Base-by-base conservation (phyloP, 1,139 yeast species). In the Lodderomyces pseudojiufengensis region DNA sequence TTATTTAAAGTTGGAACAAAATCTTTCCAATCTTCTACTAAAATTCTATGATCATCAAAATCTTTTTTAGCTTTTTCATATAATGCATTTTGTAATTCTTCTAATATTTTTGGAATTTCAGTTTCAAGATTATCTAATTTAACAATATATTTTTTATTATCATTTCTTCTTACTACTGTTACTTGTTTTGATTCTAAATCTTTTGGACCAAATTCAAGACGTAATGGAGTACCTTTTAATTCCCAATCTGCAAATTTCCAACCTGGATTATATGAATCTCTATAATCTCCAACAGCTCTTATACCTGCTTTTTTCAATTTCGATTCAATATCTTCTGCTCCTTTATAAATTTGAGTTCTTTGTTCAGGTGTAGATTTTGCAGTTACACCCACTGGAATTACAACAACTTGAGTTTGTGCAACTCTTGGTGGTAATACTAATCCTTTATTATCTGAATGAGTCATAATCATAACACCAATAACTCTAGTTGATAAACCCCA, bases 401-500 rank as follows among this genome's bases (percentile, higher is more conserved):
- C 83, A 39, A 88, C 95, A 42, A 80, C 90, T 70, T 94, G 99
- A 56, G 70, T 73, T 64, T 84, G 94, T 16, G 99, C 87, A 26
- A 92, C 97, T 57, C 96, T 78, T 52, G 99, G 99, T 44, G 99
- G 99, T 51, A 94, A 75, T 33, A 94, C 98, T 54, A 94, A 75
- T 60, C 99, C 99, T 73, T 88, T 90, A 74, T 94, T 90, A 66
- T 94, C 99, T 29, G 97, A 88, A 63, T 94, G 99, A 43, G 88
- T 80, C 99, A 94, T 94, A 44, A 87, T 84, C 98, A 92, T 92
- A 49, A 94, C 98, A 74, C 99, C 99, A 59, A 94, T 90, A 47
- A 84, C 95, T 68, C 99, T 87, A 44, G 99, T 94, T 32, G 97
- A 88, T 53, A 92, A 73, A 66, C 99, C 99, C 99, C 99, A 94